Conservation (phyloP, 148 eudicot species). For the Rhododendron simsii region DNA sequence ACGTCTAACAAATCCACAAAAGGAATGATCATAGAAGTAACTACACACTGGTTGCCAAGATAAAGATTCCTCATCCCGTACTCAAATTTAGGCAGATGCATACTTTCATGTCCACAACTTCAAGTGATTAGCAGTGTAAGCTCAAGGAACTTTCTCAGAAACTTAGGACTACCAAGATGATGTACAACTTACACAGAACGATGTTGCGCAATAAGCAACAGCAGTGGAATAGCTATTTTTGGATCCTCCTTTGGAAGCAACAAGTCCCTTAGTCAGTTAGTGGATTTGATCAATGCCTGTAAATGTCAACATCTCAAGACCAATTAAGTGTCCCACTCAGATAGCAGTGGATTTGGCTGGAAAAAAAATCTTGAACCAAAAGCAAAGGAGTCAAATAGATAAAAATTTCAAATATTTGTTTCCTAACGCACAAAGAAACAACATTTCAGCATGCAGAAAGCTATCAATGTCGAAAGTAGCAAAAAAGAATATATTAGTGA, state of each 20-base stretch:
- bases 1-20: not conserved
- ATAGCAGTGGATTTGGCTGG: not conserved
- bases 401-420: not conserved
- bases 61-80: not conserved
- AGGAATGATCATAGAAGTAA: not conserved
- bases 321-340: not conserved
- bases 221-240: slow-evolving; percentile 77
- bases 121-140: not conserved
- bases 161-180: not conserved
- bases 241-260: slow-evolving; percentile 92
- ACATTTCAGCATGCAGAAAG: not conserved
- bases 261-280: slow-evolving; percentile 84
- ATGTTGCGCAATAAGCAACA: slow-evolving; percentile 92
- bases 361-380: not conserved
- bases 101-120: not conserved
- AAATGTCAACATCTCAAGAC: slow-evolving; percentile 3
- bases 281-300: slow-evolving; percentile 91
- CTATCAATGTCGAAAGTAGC: not conserved
- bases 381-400: not conserved
- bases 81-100: not conserved
- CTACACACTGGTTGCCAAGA: not conserved
- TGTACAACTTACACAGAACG: slow-evolving; percentile 73
- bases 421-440: not conserved
- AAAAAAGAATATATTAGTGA: not conserved
- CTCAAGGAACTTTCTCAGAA: not conserved